Evolutionary conservation across 177 flowering plant species (phyloP), one percentile per base, ranked within the genome.

Genomic region (Telopea speciosissima): DNA sequence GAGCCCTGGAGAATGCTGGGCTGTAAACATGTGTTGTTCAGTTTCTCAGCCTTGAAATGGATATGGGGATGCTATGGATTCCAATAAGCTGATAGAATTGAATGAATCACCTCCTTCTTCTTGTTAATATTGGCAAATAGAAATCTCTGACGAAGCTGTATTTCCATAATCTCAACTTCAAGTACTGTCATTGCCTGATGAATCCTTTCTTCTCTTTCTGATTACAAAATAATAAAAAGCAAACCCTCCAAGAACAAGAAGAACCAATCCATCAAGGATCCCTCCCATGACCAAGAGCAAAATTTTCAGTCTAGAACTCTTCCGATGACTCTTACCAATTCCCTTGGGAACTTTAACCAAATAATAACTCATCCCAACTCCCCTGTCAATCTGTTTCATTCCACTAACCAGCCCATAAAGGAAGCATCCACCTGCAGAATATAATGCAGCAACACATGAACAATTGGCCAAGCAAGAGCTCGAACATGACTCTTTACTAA

Each of bases 291-390:
- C n/a, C 73, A 89, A 54, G 0, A 87, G 80, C 91, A 89, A 87
- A 79, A 76, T 87, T 67, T 77, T 87, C 66, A 83, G 70, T n/a
- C 67, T 75, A 17, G 72, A 69, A 24, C 68, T 68, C 66, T 67
- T 81, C 22, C 73, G 73, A 19, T 65, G 73, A 13, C 70, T 25
- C 2, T 73, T 73, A 58, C 54, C 58, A 24, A 49, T 66, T 11
- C 87, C 89, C 72, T 83, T 83, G 7, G 85, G 86, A 72, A 86
- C 87, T 88, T 94, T 94, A 8, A 89, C 85, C 81, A 87, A 73
- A 68, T 79, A 91, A 71, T 72, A 8, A 36, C 40, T 81, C 67
- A 78, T 66, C 44, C 85, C 87, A 26, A 26, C 70, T 13, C 74
- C 83, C 56, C 52, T 71, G 3, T 79, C 79, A n/a, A 84, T 84